Conservation (phyloP, 2,329 filamentous ascomycete species). For the Aotearoamyces nothofagi region DNA sequence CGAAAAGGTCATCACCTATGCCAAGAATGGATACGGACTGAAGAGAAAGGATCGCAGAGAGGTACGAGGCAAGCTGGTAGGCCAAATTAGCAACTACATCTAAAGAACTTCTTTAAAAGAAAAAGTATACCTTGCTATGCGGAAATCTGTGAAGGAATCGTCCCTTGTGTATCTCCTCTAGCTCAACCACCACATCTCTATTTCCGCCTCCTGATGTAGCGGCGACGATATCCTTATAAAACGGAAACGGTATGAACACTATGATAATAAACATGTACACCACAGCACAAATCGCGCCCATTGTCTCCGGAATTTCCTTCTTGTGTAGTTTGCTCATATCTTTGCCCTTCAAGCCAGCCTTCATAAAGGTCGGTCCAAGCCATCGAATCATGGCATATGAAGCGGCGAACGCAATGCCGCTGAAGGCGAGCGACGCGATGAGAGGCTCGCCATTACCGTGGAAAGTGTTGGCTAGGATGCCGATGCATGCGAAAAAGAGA, state of each 20-base stretch:
- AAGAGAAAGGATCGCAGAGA: constrained; percentile 84
- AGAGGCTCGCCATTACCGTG: constrained; percentile 74
- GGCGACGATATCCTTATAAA: constrained; percentile 95
- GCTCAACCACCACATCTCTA: constrained; percentile 58
- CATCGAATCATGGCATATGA: constrained; percentile 81
- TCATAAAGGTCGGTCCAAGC: constrained; percentile 82
- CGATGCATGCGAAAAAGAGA: constrained; percentile 53
- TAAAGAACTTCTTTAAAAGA: not conserved
- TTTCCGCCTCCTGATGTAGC: constrained; percentile 91
- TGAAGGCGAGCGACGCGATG: constrained; percentile 76
- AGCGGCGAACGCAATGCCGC: constrained; percentile 66
- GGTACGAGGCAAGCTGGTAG: constrained; percentile 72
- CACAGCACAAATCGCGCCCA: constrained; percentile 86
- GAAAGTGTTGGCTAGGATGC: constrained; percentile 67
- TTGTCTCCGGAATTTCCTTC: constrained; percentile 80
- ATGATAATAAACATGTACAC: constrained; percentile 86
- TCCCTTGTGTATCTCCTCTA: constrained; percentile 43
- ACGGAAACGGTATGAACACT: constrained; percentile 88
- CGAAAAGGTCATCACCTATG: constrained; percentile 90
- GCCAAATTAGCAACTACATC: constrained; percentile 1
- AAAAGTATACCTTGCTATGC: constrained; percentile 61
- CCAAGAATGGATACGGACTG: constrained; percentile 85
- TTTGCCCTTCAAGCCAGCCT: constrained; percentile 73
- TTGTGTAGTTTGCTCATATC: constrained; percentile 70
- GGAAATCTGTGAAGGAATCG: constrained; percentile 84